These are phyloP conservation scores for Schizopora paradoxa DNA, from an alignment of 1,284 basidiomycete genomes.

Conservation along the genomic window DNA sequence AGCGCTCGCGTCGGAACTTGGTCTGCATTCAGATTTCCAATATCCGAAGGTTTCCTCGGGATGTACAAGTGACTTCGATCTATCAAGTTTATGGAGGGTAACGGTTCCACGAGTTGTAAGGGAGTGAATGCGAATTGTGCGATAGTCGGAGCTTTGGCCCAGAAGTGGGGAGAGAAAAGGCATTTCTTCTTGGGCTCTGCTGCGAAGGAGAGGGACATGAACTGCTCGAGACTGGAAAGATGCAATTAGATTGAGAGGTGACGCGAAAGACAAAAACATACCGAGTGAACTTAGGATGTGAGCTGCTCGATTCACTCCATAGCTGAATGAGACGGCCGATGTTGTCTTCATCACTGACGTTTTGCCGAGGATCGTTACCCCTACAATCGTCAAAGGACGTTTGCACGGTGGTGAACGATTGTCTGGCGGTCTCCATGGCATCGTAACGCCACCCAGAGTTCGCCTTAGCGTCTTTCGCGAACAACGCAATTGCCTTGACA, in stretches of 20 bases:
- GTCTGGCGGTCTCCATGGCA: conserved; percentile 37
- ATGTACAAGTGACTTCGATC: conserved; percentile 59
- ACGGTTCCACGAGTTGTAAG: conserved; percentile 66
- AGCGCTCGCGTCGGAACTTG: conserved; percentile 45
- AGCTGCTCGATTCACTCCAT: conserved; percentile 15
- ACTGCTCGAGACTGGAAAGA: conserved; percentile 61
- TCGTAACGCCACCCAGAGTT: conserved; percentile 40
- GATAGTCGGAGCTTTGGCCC: conserved; percentile 43
- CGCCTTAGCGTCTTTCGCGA: conserved; percentile 34
- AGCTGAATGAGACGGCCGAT: conserved; percentile 32
- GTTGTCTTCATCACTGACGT: conserved; percentile 40
- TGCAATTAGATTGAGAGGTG: conserved; percentile 1
- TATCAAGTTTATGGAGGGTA: conserved; percentile 61
- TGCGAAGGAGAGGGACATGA: conserved; percentile 70
- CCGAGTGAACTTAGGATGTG: conserved; percentile 51
- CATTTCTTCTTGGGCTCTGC: conserved; percentile 67
- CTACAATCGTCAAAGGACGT: conserved; percentile 34
- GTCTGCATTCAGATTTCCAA: conserved; percentile 28
- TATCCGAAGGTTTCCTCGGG: conserved; percentile 24
- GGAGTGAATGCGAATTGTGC: conserved; percentile 51
- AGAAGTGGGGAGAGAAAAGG: conserved; percentile 70
- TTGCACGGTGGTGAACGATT: conserved; percentile 47
- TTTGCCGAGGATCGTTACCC: conserved; percentile 36
- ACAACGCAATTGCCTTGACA: conserved; percentile 34
- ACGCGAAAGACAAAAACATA: conserved; percentile 29